Evolutionary conservation across 176 grass and related monocot species (phyloP), one percentile per base, ranked within the genome.

Genomic region (Poa pratensis): DNA sequence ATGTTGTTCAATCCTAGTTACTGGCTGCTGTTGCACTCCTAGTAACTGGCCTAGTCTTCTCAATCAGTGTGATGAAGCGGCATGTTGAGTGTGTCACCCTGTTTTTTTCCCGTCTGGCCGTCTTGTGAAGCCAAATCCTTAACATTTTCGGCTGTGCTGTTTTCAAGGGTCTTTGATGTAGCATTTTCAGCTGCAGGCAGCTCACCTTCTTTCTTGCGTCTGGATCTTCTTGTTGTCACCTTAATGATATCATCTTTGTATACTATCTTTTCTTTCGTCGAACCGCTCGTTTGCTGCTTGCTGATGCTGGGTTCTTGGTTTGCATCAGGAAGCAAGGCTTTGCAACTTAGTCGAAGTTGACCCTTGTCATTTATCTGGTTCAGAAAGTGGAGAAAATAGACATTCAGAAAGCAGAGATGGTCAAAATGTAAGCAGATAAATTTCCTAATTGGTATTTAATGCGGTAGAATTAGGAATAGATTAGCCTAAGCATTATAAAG

Each of bases 311-410:
- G 77, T 84, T 95, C 95, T 64, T 67, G 78, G 58, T 90, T 82
- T 75, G 54, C 79, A 66, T 94, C 85, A 24, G 96, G 96, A 49
- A 95, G 93, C 65, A 98, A 84, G 43, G 91, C 96, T 77, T 86
- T 86, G 85, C 77, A 90, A 80, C 96, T 98, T 86, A 98, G 63
- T 55, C 96, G 89, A 69, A 98, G 93, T 82, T 95, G 96, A 24
- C 96, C 96, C 81, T 95, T 98, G 57, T 98, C 92, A 72, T 98
- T 98, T 85, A 98, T 87, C 96, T 98, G 78, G 54, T 72, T 50
- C 71, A 82, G 28, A n/a, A 32, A 53, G 28, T 68, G 3, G 51
- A 65, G 39, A 92, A 67, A 84, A 30, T 71, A 45, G 58, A 64
- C 45, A 74, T 66, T 83, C 22, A 68, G 65, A 82, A 68, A 63